Percentiles rank a stretch among this genome's conserved stretches.
phyloP scores from a whole-genome alignment of 2,329 filamentous ascomycete genomes.

The Capronia coronata region DNA sequence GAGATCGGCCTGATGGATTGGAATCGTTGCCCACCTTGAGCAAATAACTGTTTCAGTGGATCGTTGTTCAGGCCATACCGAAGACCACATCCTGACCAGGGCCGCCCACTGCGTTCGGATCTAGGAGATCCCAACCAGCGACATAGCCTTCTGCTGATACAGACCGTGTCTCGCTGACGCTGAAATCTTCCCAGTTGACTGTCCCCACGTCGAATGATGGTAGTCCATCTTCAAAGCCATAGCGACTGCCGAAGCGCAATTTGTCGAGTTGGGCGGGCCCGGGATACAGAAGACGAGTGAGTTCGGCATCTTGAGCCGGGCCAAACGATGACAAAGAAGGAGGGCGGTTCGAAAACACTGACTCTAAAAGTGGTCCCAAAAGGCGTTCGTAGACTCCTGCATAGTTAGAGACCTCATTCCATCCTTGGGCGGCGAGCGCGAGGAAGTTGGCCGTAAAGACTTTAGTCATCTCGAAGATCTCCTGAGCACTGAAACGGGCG shows the following conservation, averaged over 20 bases:
- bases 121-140: slow-evolving; percentile 26
- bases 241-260: slow-evolving; percentile 26
- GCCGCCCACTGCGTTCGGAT: slow-evolving; percentile 15
- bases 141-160: slow-evolving; percentile 21
- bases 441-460: slow-evolving; percentile 33
- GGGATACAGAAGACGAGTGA: slow-evolving; percentile 28
- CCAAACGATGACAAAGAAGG: slow-evolving; percentile 27
- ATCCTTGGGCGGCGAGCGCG: slow-evolving; percentile 31
- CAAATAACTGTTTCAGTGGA: neutral
- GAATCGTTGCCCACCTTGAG: too few relatives aligned
- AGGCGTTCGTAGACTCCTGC: slow-evolving; percentile 30
- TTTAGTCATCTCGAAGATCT: slow-evolving; percentile 34
- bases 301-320: slow-evolving; percentile 28
- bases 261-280: slow-evolving; percentile 29
- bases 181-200: slow-evolving; percentile 29
- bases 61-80: slow-evolving; percentile 20
- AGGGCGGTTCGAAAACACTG: slow-evolving; percentile 29
- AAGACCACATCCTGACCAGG: slow-evolving; percentile 22
- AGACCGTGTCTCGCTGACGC: slow-evolving; percentile 25
- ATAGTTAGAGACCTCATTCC: slow-evolving; percentile 33
- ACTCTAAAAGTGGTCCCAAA: slow-evolving; percentile 32
- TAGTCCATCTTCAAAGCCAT: slow-evolving; percentile 34
- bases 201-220: slow-evolving; percentile 30
- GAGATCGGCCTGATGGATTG: too few relatives aligned
- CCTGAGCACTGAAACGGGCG: slow-evolving; percentile 28